Conservation (phyloP, 257 asterid genomes). For the Misopates orontium region DNA sequence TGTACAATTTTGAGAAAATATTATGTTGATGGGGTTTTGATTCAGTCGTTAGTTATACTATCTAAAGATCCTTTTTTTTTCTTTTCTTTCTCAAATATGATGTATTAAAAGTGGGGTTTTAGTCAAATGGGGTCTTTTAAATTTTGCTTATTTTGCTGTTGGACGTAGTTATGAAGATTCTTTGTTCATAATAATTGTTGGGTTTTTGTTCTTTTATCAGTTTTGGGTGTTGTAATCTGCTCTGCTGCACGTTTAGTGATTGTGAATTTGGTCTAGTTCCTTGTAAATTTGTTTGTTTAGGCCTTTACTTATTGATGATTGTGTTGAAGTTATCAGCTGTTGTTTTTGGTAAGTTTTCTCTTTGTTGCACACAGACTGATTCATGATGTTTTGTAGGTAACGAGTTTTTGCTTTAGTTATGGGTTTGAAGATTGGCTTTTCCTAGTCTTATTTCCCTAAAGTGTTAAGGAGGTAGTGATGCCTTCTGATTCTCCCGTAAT, state of each 20-base stretch:
- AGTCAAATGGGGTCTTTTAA: constrained; percentile 11
- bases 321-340: constrained; percentile 1
- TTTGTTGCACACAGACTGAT: background rate
- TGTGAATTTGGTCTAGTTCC: background rate
- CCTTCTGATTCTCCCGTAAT: background rate
- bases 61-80: background rate
- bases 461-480: background rate
- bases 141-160: constrained; percentile 6
- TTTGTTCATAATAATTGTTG: background rate
- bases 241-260: too few species aligned
- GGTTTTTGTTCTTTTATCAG: too few species aligned
- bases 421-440: background rate
- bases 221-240: background rate
- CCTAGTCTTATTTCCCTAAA: background rate
- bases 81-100: background rate
- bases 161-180: background rate
- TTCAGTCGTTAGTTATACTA: background rate
- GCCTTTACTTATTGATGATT: constrained; percentile 1
- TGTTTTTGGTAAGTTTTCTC: constrained; percentile 5
- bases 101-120: background rate
- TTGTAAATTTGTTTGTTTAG: background rate
- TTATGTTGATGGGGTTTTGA: background rate
- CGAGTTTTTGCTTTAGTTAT: background rate
- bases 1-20: background rate
- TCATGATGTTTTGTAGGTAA: background rate